Conservation (phyloP, 2,329 filamentous ascomycete genomes). For the Botrytis sinoallii region DNA sequence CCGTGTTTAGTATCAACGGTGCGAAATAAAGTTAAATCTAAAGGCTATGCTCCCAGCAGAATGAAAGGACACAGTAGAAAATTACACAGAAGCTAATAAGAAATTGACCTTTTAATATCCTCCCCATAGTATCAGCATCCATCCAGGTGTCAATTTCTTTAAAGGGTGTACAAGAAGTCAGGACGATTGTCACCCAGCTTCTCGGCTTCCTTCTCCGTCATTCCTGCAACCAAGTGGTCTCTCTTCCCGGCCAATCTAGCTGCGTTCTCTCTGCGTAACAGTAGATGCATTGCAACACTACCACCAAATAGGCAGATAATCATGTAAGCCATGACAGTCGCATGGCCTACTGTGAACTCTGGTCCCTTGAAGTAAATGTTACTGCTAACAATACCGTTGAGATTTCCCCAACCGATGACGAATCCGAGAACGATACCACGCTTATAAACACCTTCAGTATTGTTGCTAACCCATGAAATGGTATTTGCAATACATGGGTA, state of each 20-base stretch:
- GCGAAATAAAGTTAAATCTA: not conserved
- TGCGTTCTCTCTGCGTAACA: constrained; percentile 65
- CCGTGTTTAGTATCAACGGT: not conserved
- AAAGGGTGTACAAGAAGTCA: constrained; percentile 67
- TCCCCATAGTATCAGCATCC: not conserved
- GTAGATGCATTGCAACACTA: constrained; percentile 60
- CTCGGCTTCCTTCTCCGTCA: constrained; percentile 59
- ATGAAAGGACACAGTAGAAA: not conserved
- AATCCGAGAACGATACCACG: constrained; percentile 81
- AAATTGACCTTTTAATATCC: not conserved
- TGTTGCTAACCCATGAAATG: constrained; percentile 83
- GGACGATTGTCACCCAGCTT: constrained; percentile 66
- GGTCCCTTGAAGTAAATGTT: constrained; percentile 66
- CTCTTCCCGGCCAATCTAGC: constrained; percentile 60
- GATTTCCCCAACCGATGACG: constrained; percentile 87
- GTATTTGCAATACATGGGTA: constrained; percentile 85
- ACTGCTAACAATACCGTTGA: constrained; percentile 59
- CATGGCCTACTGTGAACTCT: constrained; percentile 67
- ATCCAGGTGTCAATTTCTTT: not conserved
- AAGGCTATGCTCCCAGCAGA: not conserved
- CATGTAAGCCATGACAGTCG: constrained; percentile 70
- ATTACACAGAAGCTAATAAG: not conserved
- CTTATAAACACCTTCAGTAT: constrained; percentile 86
- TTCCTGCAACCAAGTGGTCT: constrained; percentile 61
- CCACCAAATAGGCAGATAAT: constrained; percentile 65